Evolutionary conservation across 768 basidiomycete species (phyloP), one percentile per base, ranked within the genome.

Genomic region (Fibroporia radiculosa): DNA sequence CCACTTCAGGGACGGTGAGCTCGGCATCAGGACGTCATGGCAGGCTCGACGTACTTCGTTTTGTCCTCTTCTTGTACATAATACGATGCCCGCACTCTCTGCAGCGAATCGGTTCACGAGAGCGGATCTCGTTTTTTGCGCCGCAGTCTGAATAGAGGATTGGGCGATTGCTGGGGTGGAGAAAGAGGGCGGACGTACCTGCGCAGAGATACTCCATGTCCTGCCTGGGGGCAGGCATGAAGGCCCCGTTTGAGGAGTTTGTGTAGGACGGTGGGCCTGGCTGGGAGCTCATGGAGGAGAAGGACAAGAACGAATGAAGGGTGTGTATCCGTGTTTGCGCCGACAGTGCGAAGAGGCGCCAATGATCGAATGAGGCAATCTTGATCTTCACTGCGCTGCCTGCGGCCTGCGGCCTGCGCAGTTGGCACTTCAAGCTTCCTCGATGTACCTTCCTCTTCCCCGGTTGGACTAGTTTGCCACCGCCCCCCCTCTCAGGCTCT

Each of bases 1-100:
- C 83, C 83, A 86, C 84, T 84, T 53, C 14, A 40, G 50, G 48
- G 36, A 35, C 16, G 32, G 42, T 54, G 40, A 51, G 47, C 14
- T 26, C 34, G 34, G 14, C 19, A 20, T n/a, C 28, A 33, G n/a
- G 12, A 5, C 4, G 27, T 32, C 8, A 39, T 28, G 6, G 26
- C 18, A 11, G 34, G 44, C 26, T 34, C 20, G 11, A 70, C 92
- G 61, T 56, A 97, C 95, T 93, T 73, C 91, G 73, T 59, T 77
- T 88, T 19, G 93, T 95, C 57, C 95, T 72, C 65, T 93, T 96
- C 69, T 98, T 98, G 68, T 96, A 97, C 90, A 98, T 93, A 62
- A 98, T 95, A 42, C 95, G 81, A 65, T 97, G 95, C 3, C 95
- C 95, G 58, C 95, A 98, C 60, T 97, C 92, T 54, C 87, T 76